These are phyloP conservation scores for Sugiyamaella smithiae DNA, from an alignment of 805 yeast species.

Conservation along the genomic window DNA sequence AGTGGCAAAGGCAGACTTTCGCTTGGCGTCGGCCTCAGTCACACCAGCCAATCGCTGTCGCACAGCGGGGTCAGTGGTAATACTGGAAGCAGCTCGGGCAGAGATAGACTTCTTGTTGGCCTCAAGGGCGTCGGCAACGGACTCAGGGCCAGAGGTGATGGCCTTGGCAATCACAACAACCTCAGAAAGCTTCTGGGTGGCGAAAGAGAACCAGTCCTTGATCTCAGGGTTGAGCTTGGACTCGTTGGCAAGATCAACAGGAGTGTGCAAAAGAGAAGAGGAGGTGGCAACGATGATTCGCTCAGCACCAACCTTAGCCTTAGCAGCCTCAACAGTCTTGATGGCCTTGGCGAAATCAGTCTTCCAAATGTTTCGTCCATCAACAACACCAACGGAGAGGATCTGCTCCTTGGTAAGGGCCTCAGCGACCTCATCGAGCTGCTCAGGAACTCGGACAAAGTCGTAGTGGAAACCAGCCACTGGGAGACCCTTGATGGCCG, in stretches of 20 bases:
- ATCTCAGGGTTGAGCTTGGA: constrained; percentile 84
- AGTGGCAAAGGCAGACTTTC: constrained; percentile 80
- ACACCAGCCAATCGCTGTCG: constrained; percentile 75
- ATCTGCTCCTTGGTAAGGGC: constrained; percentile 67
- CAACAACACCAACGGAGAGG: constrained; percentile 94
- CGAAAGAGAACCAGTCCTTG: constrained; percentile 98
- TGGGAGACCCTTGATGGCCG: constrained; percentile 84
- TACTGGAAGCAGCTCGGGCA: constrained; percentile 80
- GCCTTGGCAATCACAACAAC: constrained; percentile 89
- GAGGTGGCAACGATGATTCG: constrained; percentile 86
- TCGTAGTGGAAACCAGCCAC: constrained; percentile 96
- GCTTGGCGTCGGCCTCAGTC: constrained; percentile 65
- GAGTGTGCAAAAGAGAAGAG: constrained; percentile 96
- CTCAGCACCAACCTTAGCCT: constrained; percentile 72
- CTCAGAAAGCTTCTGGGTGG: constrained; percentile 92
- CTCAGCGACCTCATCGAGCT: constrained; percentile 76
- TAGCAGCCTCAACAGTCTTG: constrained; percentile 75
- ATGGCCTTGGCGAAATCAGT: constrained; percentile 88
- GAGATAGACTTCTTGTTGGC: constrained; percentile 85
- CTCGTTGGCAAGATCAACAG: constrained; percentile 93
- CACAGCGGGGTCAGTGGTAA: constrained; percentile 90
- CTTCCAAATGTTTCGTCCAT: constrained; percentile 99
- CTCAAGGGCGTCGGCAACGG: constrained; percentile 70
- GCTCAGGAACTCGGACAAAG: constrained; percentile 94
- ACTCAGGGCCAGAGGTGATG: constrained; percentile 63